These are phyloP conservation scores for Monilinia fructigena DNA, from an alignment of 2,329 filamentous ascomycete species.

Conservation along the genomic window DNA sequence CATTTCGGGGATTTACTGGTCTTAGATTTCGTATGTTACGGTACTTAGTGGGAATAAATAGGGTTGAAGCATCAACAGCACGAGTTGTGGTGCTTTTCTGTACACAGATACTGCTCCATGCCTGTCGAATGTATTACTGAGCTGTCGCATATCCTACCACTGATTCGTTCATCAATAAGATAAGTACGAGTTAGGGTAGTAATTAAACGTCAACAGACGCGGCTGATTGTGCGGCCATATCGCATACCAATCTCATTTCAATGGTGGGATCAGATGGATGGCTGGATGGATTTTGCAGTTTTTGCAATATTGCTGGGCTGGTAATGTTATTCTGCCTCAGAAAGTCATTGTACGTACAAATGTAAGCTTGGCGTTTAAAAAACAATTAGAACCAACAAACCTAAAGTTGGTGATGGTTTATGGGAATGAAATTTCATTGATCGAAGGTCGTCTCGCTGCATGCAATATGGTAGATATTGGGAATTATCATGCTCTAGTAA, in stretches of 20 bases:
- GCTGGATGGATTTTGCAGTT: background rate
- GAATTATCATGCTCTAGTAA: background rate
- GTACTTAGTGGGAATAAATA: background rate
- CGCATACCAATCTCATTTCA: constrained; percentile 12
- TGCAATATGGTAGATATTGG: background rate
- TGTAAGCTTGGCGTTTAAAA: constrained; percentile 6
- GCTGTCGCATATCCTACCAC: constrained; percentile 5
- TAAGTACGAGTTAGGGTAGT: background rate
- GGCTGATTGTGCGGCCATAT: constrained; percentile 20
- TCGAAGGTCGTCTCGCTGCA: background rate
- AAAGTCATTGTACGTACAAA: constrained; percentile 10
- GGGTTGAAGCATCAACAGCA: background rate
- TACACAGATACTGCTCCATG: background rate
- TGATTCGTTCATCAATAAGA: background rate
- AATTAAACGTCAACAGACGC: constrained; percentile 19
- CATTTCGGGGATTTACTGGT: constrained; percentile 3
- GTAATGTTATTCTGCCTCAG: constrained; percentile 2
- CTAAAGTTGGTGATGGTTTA: background rate
- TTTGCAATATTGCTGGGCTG: constrained; percentile 5
- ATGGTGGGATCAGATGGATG: constrained; percentile 13
- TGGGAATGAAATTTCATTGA: background rate
- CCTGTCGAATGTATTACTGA: background rate
- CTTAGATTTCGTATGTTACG: background rate
- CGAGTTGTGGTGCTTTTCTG: background rate
- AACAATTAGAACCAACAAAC: background rate